Conservation (phyloP, 768 basidiomycete species). For the Lactarius hatsudake region DNA sequence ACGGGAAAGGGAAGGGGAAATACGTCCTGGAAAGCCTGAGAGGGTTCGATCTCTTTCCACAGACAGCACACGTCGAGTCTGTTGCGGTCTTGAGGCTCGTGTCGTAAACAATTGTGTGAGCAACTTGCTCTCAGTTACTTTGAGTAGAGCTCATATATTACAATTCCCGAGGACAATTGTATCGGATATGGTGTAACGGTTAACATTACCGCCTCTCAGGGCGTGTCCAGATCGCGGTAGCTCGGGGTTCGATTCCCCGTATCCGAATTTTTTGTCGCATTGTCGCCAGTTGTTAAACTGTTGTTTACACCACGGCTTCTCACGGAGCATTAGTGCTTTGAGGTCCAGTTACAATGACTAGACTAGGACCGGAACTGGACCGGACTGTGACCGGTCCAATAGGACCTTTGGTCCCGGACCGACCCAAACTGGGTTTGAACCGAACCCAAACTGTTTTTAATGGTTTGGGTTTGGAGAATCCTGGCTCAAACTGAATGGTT, state of each 20-base stretch:
- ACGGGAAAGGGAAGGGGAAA: slow-evolving; percentile 35
- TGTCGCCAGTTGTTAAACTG: no score
- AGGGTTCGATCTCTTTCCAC: slow-evolving; percentile 94
- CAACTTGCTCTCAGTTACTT: no score
- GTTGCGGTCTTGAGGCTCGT: slow-evolving; percentile 55
- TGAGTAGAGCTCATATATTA: neutral
- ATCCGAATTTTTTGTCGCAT: slow-evolving; percentile 32
- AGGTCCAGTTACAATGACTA: no score
- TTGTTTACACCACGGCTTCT: no score
- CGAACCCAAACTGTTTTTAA: no score
- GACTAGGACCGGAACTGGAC: no score
- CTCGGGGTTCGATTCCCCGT: slow-evolving; percentile 45
- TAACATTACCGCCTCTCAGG: slow-evolving; percentile 40
- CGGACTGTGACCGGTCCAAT: no score
- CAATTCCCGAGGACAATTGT: accelerated
- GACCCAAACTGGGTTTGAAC: no score
- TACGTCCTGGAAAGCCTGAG: slow-evolving; percentile 82
- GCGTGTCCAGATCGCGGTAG: slow-evolving; percentile 33
- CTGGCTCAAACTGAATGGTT: no score
- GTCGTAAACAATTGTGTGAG: neutral
- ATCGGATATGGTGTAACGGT: slow-evolving; percentile 40
- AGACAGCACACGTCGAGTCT: slow-evolving; percentile 48
- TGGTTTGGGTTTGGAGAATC: no score
- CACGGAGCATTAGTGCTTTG: no score
- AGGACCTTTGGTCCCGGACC: no score